A percentile compares a stretch with the other conserved stretches of the same genome.
These are phyloP conservation scores for Xylariaceae sp. DNA, from an alignment of 2,329 filamentous ascomycete species.

Conservation along the genomic window DNA sequence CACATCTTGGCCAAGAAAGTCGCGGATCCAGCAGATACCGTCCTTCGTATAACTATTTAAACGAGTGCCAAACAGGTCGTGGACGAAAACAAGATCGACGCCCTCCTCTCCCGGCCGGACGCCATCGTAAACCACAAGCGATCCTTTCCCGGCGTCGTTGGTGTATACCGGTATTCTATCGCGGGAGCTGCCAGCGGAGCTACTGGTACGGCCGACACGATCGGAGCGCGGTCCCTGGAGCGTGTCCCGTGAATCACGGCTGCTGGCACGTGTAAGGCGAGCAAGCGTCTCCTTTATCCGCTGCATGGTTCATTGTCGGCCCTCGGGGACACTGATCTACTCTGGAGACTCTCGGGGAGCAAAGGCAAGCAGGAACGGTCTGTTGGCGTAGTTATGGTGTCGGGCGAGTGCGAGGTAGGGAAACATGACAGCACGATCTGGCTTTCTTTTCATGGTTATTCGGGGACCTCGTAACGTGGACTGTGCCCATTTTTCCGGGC, in stretches of 20 bases:
- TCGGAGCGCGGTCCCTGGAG: conserved; percentile 27
- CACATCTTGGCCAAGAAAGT: conserved; percentile 30
- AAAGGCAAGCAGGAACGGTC: background rate
- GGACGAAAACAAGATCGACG: conserved; percentile 32
- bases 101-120: conserved; percentile 26
- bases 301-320: conserved; percentile 29
- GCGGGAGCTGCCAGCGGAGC: conserved; percentile 29
- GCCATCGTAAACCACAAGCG: conserved; percentile 27
- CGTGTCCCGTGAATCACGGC: conserved; percentile 27
- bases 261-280: conserved; percentile 28
- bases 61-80: conserved; percentile 30
- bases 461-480: conserved; percentile 8
- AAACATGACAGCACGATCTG: background rate
- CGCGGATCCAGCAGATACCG: conserved; percentile 31
- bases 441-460: background rate
- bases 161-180: conserved; percentile 24
- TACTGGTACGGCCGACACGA: conserved; percentile 29
- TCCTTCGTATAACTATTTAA: conserved; percentile 27
- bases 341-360: conserved; percentile 13
- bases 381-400: conserved; percentile 1
- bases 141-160: conserved; percentile 28
- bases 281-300: conserved; percentile 32
- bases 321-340: background rate
- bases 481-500: conserved; percentile 4
- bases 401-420: background rate